Base-by-base conservation (phyloP, 1,139 yeast species). In the Sugiyamaella sp. region DNA sequence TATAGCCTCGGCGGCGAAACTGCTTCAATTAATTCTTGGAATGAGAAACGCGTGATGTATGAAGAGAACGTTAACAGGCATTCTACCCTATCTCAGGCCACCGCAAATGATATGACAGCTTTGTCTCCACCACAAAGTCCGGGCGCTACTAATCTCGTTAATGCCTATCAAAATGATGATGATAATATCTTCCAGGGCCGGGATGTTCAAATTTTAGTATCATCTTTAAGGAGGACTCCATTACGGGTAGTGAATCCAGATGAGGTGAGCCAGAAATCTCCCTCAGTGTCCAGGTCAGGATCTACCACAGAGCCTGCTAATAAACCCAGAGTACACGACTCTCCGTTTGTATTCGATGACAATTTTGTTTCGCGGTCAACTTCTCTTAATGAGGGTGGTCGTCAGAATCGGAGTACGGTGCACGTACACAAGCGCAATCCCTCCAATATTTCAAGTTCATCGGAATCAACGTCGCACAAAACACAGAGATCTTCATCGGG, bases 191-290 rank as follows among this genome's bases (percentile, higher is more conserved):
- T 79, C 57, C 74, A 74, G 38, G 74, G 78, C 39, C 69, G 85
- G 59, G 91, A 86, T 58, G 91, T 84, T 0, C 93, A 86, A 65
- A 86, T 86, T 6, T 69, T 86, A 58, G 91, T 86, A 8, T 81
- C 89, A 54, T 81, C 87, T n/a, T 81, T 82, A 64, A 74, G 91
- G 61, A 71, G 89, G 53, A 77, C 86, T 1, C 78, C 79, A 46
- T 71, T 86, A 48, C 72, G 86, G 33, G 83, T 86, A 37, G 77
- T 83, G 48, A 86, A 86, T 62, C 95, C 95, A 0, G 77, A 70
- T 37, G 46, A 43, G 9, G 59, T 50, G 20, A 45, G 49, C 21
- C 16, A 38, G 4, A 32, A 19, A 8, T 52, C 55, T 19, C 33
- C 48, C 12, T 42, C 55, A 21, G 38, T 52, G 19, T 52, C 55